These are phyloP conservation scores for Sporothrix pseudoabietina DNA, from an alignment of 2,329 filamentous ascomycete genomes.

Conservation along the genomic window DNA sequence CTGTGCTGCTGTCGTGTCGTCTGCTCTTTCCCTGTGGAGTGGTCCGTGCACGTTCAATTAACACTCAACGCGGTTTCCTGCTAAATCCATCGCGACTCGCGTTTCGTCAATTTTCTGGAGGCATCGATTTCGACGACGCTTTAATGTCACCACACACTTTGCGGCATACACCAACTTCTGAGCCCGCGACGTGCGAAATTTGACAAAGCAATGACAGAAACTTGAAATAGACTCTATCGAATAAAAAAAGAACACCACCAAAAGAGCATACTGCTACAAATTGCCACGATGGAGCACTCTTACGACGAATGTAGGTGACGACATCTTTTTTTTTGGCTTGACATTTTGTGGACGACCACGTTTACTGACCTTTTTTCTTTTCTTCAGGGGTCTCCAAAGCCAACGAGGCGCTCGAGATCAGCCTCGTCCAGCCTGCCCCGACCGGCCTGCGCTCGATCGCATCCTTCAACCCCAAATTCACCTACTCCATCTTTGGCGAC, in stretches of 20 bases:
- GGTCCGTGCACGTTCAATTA: slow-evolving; percentile 29
- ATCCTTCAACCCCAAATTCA: slow-evolving; percentile 82
- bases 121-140: background rate
- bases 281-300: slow-evolving; percentile 31
- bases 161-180: background rate
- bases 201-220: background rate
- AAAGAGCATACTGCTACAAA: background rate
- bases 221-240: background rate
- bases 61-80: slow-evolving; percentile 30
- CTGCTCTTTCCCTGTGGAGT: slow-evolving; percentile 1
- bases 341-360: background rate
- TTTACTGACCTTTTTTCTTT: background rate
- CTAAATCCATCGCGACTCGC: slow-evolving; percentile 30
- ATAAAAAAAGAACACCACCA: background rate
- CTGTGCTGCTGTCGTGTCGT: background rate
- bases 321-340: background rate
- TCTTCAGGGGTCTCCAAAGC: slow-evolving; percentile 59
- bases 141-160: background rate
- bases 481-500: slow-evolving; percentile 91
- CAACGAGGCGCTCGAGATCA: slow-evolving; percentile 65
- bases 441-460: slow-evolving; percentile 59
- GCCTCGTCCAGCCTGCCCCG: slow-evolving; percentile 56
- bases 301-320: slow-evolving; percentile 32
- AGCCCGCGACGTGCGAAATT: background rate
- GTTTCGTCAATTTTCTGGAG: slow-evolving; percentile 21